phyloP scores from a whole-genome alignment of 345 rosid species.

The Gossypioides kirkii region DNA sequence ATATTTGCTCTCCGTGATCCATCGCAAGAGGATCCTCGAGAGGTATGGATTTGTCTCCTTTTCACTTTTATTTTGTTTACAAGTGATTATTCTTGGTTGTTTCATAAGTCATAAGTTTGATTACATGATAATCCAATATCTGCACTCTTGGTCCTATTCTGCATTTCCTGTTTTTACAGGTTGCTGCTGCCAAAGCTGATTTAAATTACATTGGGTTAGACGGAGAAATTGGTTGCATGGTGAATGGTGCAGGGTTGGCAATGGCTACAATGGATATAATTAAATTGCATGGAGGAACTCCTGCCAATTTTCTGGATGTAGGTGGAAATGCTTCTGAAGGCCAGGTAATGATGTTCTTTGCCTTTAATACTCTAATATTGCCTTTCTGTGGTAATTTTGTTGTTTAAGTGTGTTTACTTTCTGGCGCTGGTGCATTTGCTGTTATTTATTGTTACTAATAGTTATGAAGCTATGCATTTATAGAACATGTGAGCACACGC shows the following conservation, averaged over 20 bases:
- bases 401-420: neutral
- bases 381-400: neutral
- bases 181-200: constrained; percentile 91
- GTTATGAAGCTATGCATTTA: neutral
- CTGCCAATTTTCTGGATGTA: constrained; percentile 95
- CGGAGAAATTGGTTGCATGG: constrained; percentile 99
- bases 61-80: neutral
- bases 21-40: constrained; percentile 95
- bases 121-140: neutral
- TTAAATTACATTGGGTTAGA: constrained; percentile 94
- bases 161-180: constrained; percentile 38
- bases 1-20: constrained; percentile 80
- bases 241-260: constrained; percentile 97
- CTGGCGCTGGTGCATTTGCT: neutral
- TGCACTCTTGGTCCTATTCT: constrained; percentile 1
- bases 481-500: neutral
- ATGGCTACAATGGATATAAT: constrained; percentile 99
- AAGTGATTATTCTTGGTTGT: constrained; percentile 3
- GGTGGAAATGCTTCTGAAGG: constrained; percentile 97
- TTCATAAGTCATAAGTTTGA: constrained; percentile 23
- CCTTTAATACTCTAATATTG: constrained; percentile 7
- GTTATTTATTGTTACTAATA: neutral
- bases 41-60: constrained; percentile 43
- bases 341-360: constrained; percentile 41
- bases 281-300: constrained; percentile 96